phyloP scores from a whole-genome alignment of 345 rosid species.

The Salix koriyanagi region DNA sequence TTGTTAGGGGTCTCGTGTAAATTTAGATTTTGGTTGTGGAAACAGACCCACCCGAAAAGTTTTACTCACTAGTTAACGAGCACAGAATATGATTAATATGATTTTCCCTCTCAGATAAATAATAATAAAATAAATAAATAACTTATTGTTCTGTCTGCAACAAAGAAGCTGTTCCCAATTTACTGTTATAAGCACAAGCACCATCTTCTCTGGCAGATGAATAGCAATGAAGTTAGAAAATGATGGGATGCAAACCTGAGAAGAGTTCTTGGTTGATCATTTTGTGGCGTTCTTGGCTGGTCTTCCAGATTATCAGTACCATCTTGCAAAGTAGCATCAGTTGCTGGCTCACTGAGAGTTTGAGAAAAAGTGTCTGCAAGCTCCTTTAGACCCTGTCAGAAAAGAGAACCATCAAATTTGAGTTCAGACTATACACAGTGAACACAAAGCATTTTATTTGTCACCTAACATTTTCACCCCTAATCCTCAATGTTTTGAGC shows the following conservation, averaged over 20 bases:
- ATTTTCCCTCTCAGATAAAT: not conserved
- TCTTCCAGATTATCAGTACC: slow-evolving; percentile 26
- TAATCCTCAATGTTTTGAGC: not conserved
- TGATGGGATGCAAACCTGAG: slow-evolving; percentile 31
- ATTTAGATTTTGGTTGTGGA: not conserved
- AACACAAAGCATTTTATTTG: not conserved
- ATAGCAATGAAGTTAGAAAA: not conserved
- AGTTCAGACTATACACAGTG: not conserved
- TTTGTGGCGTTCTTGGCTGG: slow-evolving; percentile 13
- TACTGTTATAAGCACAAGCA: not conserved
- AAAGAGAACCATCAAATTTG: slow-evolving; percentile 1
- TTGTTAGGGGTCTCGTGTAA: not conserved
- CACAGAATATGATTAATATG: not conserved
- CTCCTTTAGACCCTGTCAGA: slow-evolving; percentile 55
- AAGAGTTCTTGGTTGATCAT: slow-evolving; percentile 25
- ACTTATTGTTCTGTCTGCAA: not conserved
- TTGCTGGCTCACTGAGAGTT: slow-evolving; percentile 20
- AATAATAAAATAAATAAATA: not conserved
- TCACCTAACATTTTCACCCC: not conserved
- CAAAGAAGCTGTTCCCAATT: not conserved
- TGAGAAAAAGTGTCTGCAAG: slow-evolving; percentile 29
- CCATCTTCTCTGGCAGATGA: not conserved
- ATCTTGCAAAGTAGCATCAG: slow-evolving; percentile 19
- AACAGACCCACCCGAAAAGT: not conserved
- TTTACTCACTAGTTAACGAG: not conserved